Base-by-base conservation (phyloP, 768 basidiomycete genomes). In the Boletus bicolor region DNA sequence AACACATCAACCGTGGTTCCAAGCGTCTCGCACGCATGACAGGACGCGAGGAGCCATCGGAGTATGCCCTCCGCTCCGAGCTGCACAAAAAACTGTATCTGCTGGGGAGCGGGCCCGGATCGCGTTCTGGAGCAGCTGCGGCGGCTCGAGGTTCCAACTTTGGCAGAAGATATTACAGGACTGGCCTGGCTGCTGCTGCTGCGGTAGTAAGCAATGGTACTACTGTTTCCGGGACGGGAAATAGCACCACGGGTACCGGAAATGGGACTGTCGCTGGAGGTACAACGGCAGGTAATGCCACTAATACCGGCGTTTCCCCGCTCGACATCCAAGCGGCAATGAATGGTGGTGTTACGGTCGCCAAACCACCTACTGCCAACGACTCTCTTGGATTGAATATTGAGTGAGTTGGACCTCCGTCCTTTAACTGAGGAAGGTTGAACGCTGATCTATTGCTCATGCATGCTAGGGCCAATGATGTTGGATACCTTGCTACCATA, bases 341-440 rank as follows among this genome's bases (percentile, higher is more conserved):
- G 1, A 61, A 67, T 32, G 68, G 72, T 34, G 65, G 70, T 26
- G 72, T 89, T 32, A 79, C 83, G 6, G 17, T 49, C 5, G 77
- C 80, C 15, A 73, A 71, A 47, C 43, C 63, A 12, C 78, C 82
- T 26, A 72, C 78, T 19, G 66, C 75, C 15, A 68, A 64, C 58
- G 75, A 86, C 65, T 82, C 87, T 38, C 74, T 91, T 39, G 87
- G 85, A 7, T 76, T 91, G 50, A 77, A 82, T 64, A 89, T 91
- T 53, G 83, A 89, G 81, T 89, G 58, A 41, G 84, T 72, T 17
- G 39, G 0, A 9, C 1, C 7, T 38, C 7, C 15, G 4, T 51
- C 7, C 12, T 26, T 48, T 8, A n/a, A 2, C 11, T 17, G 14
- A 28, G n/a, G 36, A 24, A 37, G 21, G 19, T 36, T 17, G 34